Percentiles rank a stretch among this genome's conserved stretches.
These are phyloP conservation scores for Globisporangium abappressorium DNA, from an alignment of 352 stramenopile genomes.

Conservation along the genomic window DNA sequence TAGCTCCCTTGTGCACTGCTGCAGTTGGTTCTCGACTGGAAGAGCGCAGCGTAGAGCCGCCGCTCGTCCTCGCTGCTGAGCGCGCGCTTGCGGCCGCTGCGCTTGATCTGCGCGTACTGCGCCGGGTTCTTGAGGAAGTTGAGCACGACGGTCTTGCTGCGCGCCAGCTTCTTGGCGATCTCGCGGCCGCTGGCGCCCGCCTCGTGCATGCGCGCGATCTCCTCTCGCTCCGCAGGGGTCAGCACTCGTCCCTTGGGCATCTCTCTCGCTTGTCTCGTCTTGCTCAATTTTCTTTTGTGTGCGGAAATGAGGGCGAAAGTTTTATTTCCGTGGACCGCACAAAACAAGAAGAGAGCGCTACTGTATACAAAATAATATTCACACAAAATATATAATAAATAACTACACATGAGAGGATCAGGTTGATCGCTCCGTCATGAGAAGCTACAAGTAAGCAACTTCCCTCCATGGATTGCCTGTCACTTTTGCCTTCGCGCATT, in stretches of 20 bases:
- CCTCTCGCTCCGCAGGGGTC: conserved; percentile 32
- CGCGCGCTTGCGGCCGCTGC: conserved; percentile 47
- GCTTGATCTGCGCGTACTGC: conserved; percentile 48
- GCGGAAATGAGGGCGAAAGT: not conserved
- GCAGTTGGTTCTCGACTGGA: conserved; percentile 8
- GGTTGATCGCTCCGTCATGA: too few relatives aligned
- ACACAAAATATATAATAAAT: too few relatives aligned
- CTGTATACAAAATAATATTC: too few relatives aligned
- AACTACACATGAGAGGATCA: too few relatives aligned
- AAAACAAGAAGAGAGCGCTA: too few relatives aligned
- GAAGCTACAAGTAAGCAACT: too few relatives aligned
- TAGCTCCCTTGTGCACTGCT: not conserved
- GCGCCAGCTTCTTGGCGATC: conserved; percentile 43
- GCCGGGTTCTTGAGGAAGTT: conserved; percentile 47
- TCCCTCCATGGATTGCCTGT: too few relatives aligned
- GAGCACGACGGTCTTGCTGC: conserved; percentile 61
- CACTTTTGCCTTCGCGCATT: too few relatives aligned
- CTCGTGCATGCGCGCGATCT: conserved; percentile 43
- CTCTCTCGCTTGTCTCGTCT: not conserved
- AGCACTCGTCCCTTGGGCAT: conserved; percentile 52
- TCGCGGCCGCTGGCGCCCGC: conserved; percentile 39
- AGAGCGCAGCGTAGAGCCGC: conserved; percentile 36
- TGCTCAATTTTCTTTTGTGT: not conserved
- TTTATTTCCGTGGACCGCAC: too few relatives aligned
- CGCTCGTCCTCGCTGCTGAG: conserved; percentile 40